Base-by-base conservation (phyloP, 129 eudicot species). In the Tanacetum coccineum region DNA sequence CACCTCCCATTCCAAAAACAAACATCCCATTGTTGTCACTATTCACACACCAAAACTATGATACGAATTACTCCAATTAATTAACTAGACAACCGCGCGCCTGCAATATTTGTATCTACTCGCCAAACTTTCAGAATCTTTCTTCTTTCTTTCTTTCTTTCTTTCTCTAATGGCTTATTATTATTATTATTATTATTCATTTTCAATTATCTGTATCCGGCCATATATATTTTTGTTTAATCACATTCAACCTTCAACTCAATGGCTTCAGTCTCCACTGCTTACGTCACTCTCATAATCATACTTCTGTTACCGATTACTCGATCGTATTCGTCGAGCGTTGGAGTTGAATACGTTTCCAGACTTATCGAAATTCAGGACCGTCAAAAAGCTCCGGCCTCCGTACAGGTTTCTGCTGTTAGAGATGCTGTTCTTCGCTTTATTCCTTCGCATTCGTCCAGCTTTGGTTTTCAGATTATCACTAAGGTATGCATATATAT, bases 321-420 rank as follows among this genome's bases (percentile, higher is more conserved):
- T 39, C 78, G 74, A 21, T 81, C 87, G 13, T 88, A 59, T 53
- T 87, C 13, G 82, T 81, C 96, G 1, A 88, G 87, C 42, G 40
- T 81, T 39, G 96, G 96, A 28, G 87, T 85, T 44, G 67, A 71
- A n/a, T 80, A 83, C 50, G 59, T 89, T 62, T 83, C 86, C 13
- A 70, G 47, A 52, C 81, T 86, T 30, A 64, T 89, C 21, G 70
- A 81, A 59, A 65, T 83, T 75, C 96, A 89, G 79, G 93, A 89
- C 57, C 74, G 74, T 3, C 87, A 85, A 78, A 77, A 68, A 52
- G 85, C 93, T 42, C 85, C 90, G 48, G 46, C 86, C 55, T 55
- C 87, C 10, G 82, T 81, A 28, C 96, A 89, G 61, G 18, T 89
- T n/a, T 68, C 81, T n/a, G 96, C 96, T 32, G 86, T 87, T 75